These are phyloP conservation scores for Beauveria bassiana DNA, from an alignment of 2,329 filamentous ascomycete species.

Conservation along the genomic window DNA sequence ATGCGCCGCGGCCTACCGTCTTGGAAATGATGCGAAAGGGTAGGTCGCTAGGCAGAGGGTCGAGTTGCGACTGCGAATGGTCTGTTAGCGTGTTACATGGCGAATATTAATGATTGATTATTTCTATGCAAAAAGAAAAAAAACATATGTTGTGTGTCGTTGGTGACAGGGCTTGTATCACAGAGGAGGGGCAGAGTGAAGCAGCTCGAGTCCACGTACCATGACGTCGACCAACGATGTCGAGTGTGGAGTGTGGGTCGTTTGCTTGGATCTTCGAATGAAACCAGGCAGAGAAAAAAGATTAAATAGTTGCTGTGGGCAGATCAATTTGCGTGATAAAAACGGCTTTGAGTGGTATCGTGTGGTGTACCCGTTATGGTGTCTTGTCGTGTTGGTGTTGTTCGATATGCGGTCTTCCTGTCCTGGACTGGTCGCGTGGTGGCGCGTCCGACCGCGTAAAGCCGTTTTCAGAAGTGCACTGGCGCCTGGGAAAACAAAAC, in stretches of 20 bases:
- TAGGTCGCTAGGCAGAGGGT: slow-evolving; percentile 74
- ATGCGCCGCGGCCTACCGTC: slow-evolving; percentile 92
- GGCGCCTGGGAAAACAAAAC: slow-evolving; percentile 1
- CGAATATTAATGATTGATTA: not conserved
- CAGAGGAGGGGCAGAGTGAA: not conserved
- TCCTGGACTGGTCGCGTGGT: slow-evolving; percentile 7
- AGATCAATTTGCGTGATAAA: not conserved
- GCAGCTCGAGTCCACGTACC: slow-evolving; percentile 28
- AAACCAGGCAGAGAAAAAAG: not conserved
- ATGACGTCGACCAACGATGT: slow-evolving; percentile 26
- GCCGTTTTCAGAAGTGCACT: slow-evolving; percentile 16
- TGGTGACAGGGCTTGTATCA: not conserved
- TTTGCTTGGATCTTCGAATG: too few species aligned
- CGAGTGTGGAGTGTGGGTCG: too few species aligned
- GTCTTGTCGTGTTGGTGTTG: not conserved
- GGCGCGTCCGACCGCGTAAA: slow-evolving; percentile 30
- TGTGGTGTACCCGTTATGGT: not conserved
- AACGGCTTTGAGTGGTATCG: not conserved
- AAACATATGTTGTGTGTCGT: not conserved
- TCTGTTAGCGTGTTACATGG: slow-evolving; percentile 43
- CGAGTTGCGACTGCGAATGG: slow-evolving; percentile 66
- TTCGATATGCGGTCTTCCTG: not conserved
- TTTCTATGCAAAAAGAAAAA: not conserved
- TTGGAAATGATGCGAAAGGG: slow-evolving; percentile 94
- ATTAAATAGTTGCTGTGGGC: not conserved